A percentile compares a stretch with the other conserved stretches of the same genome.
Evolutionary conservation across 2,329 filamentous ascomycete species (phyloP).

Genomic region (Curvularia eragrostidis): DNA sequence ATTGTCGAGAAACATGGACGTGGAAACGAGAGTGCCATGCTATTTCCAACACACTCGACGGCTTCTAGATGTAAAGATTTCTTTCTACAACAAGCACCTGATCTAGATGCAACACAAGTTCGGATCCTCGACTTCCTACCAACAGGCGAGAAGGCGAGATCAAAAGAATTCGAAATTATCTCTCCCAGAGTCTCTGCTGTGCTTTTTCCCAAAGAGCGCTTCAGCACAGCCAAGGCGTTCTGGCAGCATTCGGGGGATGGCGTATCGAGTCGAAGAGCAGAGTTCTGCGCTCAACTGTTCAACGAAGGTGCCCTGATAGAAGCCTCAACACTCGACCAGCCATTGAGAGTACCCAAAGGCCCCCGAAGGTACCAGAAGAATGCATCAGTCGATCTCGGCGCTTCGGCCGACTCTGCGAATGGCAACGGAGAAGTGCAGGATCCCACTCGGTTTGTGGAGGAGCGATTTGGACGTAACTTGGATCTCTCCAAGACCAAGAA

Average conservation of each 20-base stretch:
- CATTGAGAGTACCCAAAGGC: conserved; percentile 65
- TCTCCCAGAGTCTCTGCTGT: conserved; percentile 61
- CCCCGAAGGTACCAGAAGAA: conserved; percentile 79
- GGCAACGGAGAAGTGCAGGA: conserved; percentile 63
- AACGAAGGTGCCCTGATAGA: conserved; percentile 71
- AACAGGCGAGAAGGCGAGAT: conserved; percentile 60
- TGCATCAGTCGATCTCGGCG: conserved; percentile 57
- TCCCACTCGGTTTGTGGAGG: conserved; percentile 83
- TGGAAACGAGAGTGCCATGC: conserved; percentile 72
- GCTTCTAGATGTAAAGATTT: conserved; percentile 80
- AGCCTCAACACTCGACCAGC: conserved; percentile 46
- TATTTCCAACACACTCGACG: conserved; percentile 76
- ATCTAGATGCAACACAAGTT: conserved; percentile 58
- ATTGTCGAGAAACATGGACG: conserved; percentile 70
- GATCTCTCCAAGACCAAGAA: conserved; percentile 78
- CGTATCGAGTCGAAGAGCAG: conserved; percentile 86
- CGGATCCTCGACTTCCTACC: conserved; percentile 69
- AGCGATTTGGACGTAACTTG: conserved; percentile 91
- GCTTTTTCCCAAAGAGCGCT: conserved; percentile 71
- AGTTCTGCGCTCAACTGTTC: conserved; percentile 82
- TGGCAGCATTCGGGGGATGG: conserved; percentile 98
- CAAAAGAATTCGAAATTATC: conserved; percentile 55
- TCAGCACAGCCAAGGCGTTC: conserved; percentile 83
- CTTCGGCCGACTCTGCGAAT: conserved; percentile 21
- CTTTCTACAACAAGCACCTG: conserved; percentile 65